Evolutionary conservation across 1,284 basidiomycete species (phyloP), one percentile per base, ranked within the genome.

Genomic region (Ceratobasidium sp.): DNA sequence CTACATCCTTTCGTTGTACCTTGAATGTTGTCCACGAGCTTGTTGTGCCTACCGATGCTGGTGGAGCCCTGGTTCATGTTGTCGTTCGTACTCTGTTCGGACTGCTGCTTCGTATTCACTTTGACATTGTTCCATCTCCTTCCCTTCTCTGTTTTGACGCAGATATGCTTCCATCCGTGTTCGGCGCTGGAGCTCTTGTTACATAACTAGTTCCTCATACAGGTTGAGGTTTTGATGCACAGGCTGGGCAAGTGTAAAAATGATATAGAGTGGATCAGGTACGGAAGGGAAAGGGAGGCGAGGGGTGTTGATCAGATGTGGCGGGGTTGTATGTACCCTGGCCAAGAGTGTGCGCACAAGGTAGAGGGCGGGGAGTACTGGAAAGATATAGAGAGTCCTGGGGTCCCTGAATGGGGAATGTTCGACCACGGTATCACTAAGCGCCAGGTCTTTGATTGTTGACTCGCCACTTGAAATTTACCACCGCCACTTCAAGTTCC

Each of bases 161-260:
- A 29, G 30, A 9, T 54, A 44, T 16, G 29, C 52, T 30, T 67
- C 64, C 5, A 33, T 29, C 13, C 30, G 42, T 2, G 27, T 25
- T 25, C 42, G 42, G 2, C 64, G 53, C 41, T 56, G 41, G 25
- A 56, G 41, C 44, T 56, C 64, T 39, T 67, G 52, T 21, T 39
- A 29, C 11, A 46, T 16, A 25, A 47, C 52, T 19, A 47, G 42
- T n/a, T n/a, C n/a, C 44, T 67, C 53, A 33, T 56, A 47, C 13
- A 53, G 53, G 21, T 33, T 47, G 19, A 41, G 49, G 1, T 19
- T 36, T n/a, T n/a, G 52, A 21, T 21, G 25, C n/a, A 2, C 21
- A 21, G 21, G 47, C 25, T 50, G 21, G 2, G 23, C 21, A 25
- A 23, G 14, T 21, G n/a, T 25, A 13, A 27, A 50, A 8, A 50